Percentiles rank a stretch among this genome's conserved stretches.
Conservation (phyloP, 2,329 filamentous ascomycete genomes). For the Phaeoacremonium minimum region DNA sequence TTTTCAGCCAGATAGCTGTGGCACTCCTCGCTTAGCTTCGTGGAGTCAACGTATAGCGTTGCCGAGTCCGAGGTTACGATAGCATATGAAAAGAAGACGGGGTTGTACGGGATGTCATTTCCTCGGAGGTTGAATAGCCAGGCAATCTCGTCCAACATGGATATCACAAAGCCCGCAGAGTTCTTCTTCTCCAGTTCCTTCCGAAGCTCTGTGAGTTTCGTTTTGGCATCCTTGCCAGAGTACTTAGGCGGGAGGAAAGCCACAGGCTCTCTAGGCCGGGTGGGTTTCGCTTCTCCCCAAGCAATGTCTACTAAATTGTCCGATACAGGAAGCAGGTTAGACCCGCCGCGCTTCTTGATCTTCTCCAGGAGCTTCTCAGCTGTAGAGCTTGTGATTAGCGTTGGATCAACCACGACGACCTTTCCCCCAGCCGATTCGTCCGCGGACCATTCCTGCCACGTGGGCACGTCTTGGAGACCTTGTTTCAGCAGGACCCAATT, state of each 20-base stretch:
- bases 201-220: conserved; percentile 82
- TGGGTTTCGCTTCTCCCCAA: conserved; percentile 74
- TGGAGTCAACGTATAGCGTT: conserved; percentile 78
- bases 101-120: conserved; percentile 94
- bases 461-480: conserved; percentile 87
- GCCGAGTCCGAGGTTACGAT: conserved; percentile 73
- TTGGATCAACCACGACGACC: conserved; percentile 84
- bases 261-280: conserved; percentile 71
- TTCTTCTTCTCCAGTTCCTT: conserved; percentile 91
- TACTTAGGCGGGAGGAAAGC: conserved; percentile 68
- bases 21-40: conserved; percentile 68
- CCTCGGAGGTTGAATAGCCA: conserved; percentile 98
- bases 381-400: conserved; percentile 66
- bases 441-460: conserved; percentile 94
- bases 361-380: conserved; percentile 74
- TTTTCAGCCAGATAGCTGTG: conserved; percentile 65
- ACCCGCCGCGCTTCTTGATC: conserved; percentile 81
- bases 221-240: conserved; percentile 74
- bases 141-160: conserved; percentile 92
- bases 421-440: conserved; percentile 85
- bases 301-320: conserved; percentile 86
- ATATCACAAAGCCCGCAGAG: conserved; percentile 80
- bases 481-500: conserved; percentile 95
- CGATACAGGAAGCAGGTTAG: conserved; percentile 67
- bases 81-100: conserved; percentile 97